phyloP scores from a whole-genome alignment of 75 land plant species.

The Cupressus sempervirens region DNA sequence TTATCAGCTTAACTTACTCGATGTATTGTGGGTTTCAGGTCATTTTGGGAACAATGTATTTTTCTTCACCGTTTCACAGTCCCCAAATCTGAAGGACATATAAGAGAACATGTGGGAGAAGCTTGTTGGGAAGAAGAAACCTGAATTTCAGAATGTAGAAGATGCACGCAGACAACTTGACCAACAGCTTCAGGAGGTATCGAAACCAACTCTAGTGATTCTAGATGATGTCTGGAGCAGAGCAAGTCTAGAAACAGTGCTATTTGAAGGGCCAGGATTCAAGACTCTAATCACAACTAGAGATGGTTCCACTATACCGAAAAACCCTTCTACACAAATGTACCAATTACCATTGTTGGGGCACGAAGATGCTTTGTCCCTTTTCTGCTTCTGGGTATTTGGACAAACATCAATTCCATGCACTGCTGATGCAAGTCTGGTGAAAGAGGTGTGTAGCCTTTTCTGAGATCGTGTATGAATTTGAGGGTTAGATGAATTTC shows the following conservation, averaged over 20 bases:
- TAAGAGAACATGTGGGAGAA: conserved; percentile 30
- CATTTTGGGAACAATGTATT: conserved; percentile 28
- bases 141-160: neutral
- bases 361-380: conserved; percentile 37
- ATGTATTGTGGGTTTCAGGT: conserved; percentile 16
- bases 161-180: neutral
- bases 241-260: conserved; percentile 27
- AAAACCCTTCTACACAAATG: neutral
- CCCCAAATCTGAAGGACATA: conserved; percentile 22
- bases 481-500: neutral
- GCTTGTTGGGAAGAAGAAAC: neutral
- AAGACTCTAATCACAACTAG: conserved; percentile 43
- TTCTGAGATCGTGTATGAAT: neutral
- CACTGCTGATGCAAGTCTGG: conserved; percentile 28
- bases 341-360: conserved; percentile 40
- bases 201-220: conserved; percentile 21
- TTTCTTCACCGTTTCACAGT: conserved; percentile 57
- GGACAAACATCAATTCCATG: conserved; percentile 32
- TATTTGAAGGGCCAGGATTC: conserved; percentile 31
- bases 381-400: conserved; percentile 54
- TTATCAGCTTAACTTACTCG: neutral
- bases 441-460: conserved; percentile 32
- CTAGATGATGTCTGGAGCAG: conserved; percentile 62
- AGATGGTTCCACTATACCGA: conserved; percentile 23
- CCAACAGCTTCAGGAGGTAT: neutral